phyloP scores from a whole-genome alignment of 176 grass and related monocot species.

The Rhipidocladum racemiflorum region DNA sequence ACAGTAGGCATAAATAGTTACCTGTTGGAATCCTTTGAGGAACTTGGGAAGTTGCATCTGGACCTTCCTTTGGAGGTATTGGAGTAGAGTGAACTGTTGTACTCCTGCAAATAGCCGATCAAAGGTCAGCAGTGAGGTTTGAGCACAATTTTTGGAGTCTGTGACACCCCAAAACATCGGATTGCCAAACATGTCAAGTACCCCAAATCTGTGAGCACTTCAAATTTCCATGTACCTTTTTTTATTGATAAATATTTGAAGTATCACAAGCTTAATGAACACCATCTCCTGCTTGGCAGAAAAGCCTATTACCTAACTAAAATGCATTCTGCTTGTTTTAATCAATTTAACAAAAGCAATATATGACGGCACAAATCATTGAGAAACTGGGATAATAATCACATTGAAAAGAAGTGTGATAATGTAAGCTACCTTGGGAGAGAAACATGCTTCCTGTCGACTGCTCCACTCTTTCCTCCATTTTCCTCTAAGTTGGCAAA shows the following conservation, averaged over 20 bases:
- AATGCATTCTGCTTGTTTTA: background rate
- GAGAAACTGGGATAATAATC: background rate
- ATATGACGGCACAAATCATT: conserved; percentile 12
- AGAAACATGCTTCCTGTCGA: conserved; percentile 90
- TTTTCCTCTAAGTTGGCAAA: conserved; percentile 91
- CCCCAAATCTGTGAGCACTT: background rate
- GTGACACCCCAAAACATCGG: background rate
- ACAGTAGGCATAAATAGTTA: conserved; percentile 14
- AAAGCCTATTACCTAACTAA: conserved; percentile 15
- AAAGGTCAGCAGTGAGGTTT: conserved; percentile 16
- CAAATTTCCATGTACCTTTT: background rate
- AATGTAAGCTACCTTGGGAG: conserved; percentile 74
- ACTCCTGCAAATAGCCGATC: conserved; percentile 43
- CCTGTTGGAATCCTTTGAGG: conserved; percentile 71
- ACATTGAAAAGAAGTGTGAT: background rate
- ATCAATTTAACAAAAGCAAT: conserved; percentile 7
- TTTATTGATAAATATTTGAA: conserved; percentile 12
- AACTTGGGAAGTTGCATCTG: conserved; percentile 24
- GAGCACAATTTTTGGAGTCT: background rate
- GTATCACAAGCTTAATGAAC: background rate
- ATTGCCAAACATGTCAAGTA: background rate
- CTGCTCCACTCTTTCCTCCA: conserved; percentile 52
- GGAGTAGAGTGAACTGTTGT: conserved; percentile 66
- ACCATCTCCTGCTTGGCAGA: background rate
- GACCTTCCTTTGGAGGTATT: conserved; percentile 35